phyloP scores from a whole-genome alignment of 2,329 filamentous ascomycete species.

The Geosmithia flava region DNA sequence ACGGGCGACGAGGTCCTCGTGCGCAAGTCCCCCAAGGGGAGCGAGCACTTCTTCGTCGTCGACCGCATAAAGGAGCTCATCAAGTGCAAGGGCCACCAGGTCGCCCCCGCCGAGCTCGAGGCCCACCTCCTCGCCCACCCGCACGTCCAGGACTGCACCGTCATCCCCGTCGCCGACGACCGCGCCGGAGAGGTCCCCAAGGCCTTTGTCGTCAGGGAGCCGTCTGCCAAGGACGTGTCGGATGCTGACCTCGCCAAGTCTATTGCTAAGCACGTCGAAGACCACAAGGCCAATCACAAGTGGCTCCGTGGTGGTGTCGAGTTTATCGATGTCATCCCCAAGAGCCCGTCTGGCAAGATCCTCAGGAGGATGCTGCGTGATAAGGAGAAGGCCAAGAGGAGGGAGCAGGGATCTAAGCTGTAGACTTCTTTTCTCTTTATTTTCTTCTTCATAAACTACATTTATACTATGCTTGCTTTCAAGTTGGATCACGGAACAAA shows the following conservation, averaged over 20 bases:
- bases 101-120: slow-evolving; percentile 66
- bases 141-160: slow-evolving; percentile 58
- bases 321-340: slow-evolving; percentile 54
- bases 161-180: slow-evolving; percentile 51
- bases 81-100: slow-evolving; percentile 65
- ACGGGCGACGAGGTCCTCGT: slow-evolving; percentile 74
- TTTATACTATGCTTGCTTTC: no score
- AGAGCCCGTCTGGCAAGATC: slow-evolving; percentile 62
- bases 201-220: slow-evolving; percentile 43
- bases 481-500: no score
- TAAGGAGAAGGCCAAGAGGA: slow-evolving; percentile 53
- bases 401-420: slow-evolving; percentile 52
- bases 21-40: slow-evolving; percentile 38
- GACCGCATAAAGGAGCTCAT: slow-evolving; percentile 59
- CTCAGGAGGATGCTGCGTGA: slow-evolving; percentile 55
- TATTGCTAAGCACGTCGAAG: slow-evolving; percentile 44
- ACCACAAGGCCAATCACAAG: slow-evolving; percentile 55
- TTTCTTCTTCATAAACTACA: background rate
- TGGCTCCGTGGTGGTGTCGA: slow-evolving; percentile 47
- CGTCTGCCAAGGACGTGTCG: slow-evolving; percentile 33
- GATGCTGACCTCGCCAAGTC: slow-evolving; percentile 31
- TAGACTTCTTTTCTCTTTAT: slow-evolving; percentile 18
- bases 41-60: slow-evolving; percentile 71
- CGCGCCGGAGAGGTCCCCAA: slow-evolving; percentile 46
- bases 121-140: slow-evolving; percentile 58